Percentiles rank a stretch among this genome's conserved stretches.
phyloP scores from a whole-genome alignment of 108 stramenopile genomes.

The Nitzschia putrida region DNA sequence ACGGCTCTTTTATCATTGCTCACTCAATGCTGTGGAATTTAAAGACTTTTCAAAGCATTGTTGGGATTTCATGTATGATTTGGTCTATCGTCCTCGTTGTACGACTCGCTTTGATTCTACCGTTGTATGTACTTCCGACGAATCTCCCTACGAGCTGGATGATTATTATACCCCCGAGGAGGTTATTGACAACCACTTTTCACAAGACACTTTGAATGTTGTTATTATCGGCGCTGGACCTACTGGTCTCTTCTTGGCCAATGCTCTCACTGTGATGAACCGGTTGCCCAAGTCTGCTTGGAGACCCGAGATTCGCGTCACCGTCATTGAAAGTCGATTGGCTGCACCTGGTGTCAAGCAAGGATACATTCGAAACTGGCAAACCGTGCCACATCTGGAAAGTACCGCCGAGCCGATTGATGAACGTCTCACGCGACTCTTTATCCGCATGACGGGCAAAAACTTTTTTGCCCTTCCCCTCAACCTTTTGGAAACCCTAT shows the following conservation, averaged over 20 bases:
- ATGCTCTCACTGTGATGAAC: conserved; percentile 22
- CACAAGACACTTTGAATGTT: conserved; percentile 18
- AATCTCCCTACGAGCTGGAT: not conserved
- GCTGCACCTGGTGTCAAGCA: conserved; percentile 19
- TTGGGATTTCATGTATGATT: conserved; percentile 6
- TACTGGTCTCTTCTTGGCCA: conserved; percentile 30
- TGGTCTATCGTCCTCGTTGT: conserved; percentile 25
- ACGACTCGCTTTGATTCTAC: conserved; percentile 33
- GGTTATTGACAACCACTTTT: conserved; percentile 3
- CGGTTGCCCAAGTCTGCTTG: not conserved
- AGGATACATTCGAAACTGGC: conserved; percentile 27
- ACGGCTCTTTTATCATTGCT: conserved; percentile 5
- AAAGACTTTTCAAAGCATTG: not conserved
- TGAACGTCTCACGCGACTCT: conserved; percentile 13
- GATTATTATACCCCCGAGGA: not conserved
- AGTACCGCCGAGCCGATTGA: conserved; percentile 5
- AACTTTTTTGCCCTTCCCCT: conserved; percentile 14
- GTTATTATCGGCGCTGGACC: conserved; percentile 34
- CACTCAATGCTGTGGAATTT: not conserved
- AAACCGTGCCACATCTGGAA: not conserved
- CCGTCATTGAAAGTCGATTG: conserved; percentile 22
- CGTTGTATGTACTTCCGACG: not conserved
- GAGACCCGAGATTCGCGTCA: conserved; percentile 18
- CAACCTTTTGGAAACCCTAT: conserved; percentile 14
- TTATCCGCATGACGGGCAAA: not conserved